Evolutionary conservation across 1,139 yeast species (phyloP), one percentile per base, ranked within the genome.

Genomic region (Saccharomyces hybrid): DNA sequence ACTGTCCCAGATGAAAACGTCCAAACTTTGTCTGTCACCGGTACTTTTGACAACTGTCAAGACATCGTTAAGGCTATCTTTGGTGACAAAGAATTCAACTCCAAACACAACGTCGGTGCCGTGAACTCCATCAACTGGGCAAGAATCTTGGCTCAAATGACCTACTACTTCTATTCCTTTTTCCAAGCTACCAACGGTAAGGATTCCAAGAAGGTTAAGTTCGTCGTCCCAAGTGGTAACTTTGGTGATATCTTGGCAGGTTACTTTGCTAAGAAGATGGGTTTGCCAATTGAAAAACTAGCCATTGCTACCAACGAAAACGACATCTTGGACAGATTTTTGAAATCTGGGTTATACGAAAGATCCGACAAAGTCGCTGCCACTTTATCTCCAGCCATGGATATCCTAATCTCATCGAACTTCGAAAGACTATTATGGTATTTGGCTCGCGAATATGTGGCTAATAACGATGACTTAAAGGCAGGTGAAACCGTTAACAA

Each of bases 51-150:
- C 72, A 98, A 93, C 74, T 93, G 99, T 74, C 99, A 93, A 75
- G 97, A 90, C 67, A 82, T 91, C 57, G 98, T 93, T 60, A 95
- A 93, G 74, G 87, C 86, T 67, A 83, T 93, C 58, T 93, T 93
- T 73, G 95, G 93, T 58, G 99, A 93, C 71, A 76, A 73, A 54
- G 89, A 86, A 60, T 93, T 93, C 77, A 93, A 93, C 73, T 80
- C 79, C 62, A 86, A 84, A 72, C 88, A 90, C 75, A 97, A 91
- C 67, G 87, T 93, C 56, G 99, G 98, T 65, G 99, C 99, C 19
- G 97, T 93, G 57, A 93, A 93, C 75, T 91, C 98, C 51, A 93
- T 93, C 71, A 93, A 93, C 78, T 93, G 99, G 99, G 98, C 99
- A 4, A 86, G 99, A 75, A 93, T 93, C 62, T 79, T 93, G 64